Evolutionary conservation across 2,329 filamentous ascomycete genomes (phyloP).

Genomic region (Juglanconis sp.): DNA sequence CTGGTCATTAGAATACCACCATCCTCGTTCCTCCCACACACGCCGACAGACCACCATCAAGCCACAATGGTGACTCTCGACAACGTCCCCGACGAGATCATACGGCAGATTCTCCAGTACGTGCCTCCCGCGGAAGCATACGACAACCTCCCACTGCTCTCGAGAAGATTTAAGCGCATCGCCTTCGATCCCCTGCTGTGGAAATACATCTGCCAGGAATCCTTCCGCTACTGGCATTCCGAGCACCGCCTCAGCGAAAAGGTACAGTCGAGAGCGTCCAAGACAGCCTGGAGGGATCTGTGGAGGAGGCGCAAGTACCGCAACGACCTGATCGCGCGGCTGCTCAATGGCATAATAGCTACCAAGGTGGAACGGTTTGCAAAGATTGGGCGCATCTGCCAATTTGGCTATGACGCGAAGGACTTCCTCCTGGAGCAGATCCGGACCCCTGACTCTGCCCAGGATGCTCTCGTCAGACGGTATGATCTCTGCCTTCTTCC

Average conservation of each 20-base stretch:
- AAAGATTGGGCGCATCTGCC: constrained; percentile 68
- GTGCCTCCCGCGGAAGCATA: constrained; percentile 55
- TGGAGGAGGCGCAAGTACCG: constrained; percentile 55
- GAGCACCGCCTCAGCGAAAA: constrained; percentile 59
- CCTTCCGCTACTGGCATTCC: constrained; percentile 73
- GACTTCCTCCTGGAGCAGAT: constrained; percentile 73
- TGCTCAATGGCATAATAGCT: constrained; percentile 68
- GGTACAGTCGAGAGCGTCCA: constrained; percentile 47
- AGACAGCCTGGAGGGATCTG: constrained; percentile 71
- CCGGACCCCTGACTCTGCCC: constrained; percentile 52
- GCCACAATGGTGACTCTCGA: constrained; percentile 35
- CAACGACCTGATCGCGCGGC: constrained; percentile 47
- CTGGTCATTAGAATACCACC: no score
- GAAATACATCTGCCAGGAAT: constrained; percentile 67
- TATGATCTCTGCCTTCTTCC: constrained; percentile 24
- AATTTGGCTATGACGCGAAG: constrained; percentile 81
- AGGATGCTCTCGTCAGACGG: constrained; percentile 76
- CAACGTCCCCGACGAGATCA: constrained; percentile 75
- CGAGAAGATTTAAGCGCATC: constrained; percentile 61
- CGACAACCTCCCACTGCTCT: constrained; percentile 49
- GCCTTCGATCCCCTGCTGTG: constrained; percentile 74
- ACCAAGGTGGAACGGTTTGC: constrained; percentile 67
- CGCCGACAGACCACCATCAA: neutral
- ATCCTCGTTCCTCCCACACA: no score
- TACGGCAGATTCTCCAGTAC: constrained; percentile 72